Evolutionary conservation across 257 asterid genomes (phyloP), one percentile per base, ranked within the genome.

Genomic region (Haberlea rhodopensis): DNA sequence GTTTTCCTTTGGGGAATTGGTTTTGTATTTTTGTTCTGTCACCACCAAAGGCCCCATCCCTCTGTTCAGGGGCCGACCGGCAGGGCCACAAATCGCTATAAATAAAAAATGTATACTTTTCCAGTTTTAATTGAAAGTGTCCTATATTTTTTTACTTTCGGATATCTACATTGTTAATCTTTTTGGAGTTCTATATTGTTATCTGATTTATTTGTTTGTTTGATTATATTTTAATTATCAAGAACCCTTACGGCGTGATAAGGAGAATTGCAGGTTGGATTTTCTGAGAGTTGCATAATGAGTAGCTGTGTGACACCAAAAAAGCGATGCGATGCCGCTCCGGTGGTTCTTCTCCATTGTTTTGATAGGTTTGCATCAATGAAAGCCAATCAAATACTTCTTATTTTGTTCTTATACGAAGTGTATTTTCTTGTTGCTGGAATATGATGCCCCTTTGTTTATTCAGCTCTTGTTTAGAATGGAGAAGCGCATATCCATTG

Each of bases 281-380:
- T 75, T 67, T 57, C 83, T 23, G 84, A 82, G 66, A 75, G 69
- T 49, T 72, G 80, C 71, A 79, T 89, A 58, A 83, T 89, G 97
- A 87, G 97, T 71, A 89, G 97, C 77, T 89, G 97, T 51, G 81
- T 89, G 64, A 83, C 75, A 53, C 97, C 97, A 8, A 66, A 2
- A 48, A 27, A 53, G 45, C 79, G 69, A 27, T 40, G 64, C 3
- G 84, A 75, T 55, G 67, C 80, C 69, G 78, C 73, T 70, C 97
- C 95, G 0, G 80, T 90, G n/a, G 94, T 90, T 59, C 95, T 89
- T 69, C 95, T 89, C 57, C 97, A 89, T 74, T 75, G 94, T 48
- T 89, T 89, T 61, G 97, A 89, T 71, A 89, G 96, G 96, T 80
- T 60, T 23, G 34, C 20, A 55, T 60, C 15, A 8, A 22, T 49